Evolutionary conservation across 306 rosid genomes (phyloP).

Genomic region (Cucurbita pepo): DNA sequence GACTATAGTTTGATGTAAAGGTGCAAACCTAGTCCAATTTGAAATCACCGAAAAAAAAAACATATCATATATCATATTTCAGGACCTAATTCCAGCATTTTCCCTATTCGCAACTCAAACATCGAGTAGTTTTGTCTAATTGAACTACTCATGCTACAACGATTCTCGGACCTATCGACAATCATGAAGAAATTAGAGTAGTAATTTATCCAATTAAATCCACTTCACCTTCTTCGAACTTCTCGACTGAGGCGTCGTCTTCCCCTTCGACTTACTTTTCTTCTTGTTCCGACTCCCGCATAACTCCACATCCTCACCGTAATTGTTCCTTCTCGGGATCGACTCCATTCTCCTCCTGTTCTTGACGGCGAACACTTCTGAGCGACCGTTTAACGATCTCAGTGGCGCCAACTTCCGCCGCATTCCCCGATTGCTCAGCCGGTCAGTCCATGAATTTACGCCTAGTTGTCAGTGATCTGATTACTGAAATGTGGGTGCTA

Average conservation of each 20-base stretch:
- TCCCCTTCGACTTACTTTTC: constrained; percentile 31
- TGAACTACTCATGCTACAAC: not conserved
- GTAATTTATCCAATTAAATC: not conserved
- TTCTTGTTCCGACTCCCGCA: constrained; percentile 21
- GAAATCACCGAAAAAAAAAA: not conserved
- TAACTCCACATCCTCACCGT: constrained; percentile 28
- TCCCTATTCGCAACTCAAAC: not conserved
- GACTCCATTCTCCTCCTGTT: constrained; percentile 17
- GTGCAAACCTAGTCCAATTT: not conserved
- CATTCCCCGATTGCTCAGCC: not conserved
- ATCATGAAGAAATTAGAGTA: not conserved
- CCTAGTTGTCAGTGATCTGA: not conserved
- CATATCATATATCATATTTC: not conserved
- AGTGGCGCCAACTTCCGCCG: constrained; percentile 4
- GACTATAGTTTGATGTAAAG: not conserved
- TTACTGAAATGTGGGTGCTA: not conserved
- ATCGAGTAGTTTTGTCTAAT: not conserved
- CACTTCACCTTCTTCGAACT: constrained; percentile 22
- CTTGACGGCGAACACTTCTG: constrained; percentile 19
- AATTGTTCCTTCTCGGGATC: constrained; percentile 11
- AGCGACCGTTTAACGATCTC: constrained; percentile 7
- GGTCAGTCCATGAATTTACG: constrained; percentile 13
- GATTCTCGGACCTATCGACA: not conserved
- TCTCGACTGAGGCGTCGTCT: constrained; percentile 18
- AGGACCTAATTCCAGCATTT: not conserved